Evolutionary conservation across 257 asterid species (phyloP).

Genomic region (Solanum sejunctum): DNA sequence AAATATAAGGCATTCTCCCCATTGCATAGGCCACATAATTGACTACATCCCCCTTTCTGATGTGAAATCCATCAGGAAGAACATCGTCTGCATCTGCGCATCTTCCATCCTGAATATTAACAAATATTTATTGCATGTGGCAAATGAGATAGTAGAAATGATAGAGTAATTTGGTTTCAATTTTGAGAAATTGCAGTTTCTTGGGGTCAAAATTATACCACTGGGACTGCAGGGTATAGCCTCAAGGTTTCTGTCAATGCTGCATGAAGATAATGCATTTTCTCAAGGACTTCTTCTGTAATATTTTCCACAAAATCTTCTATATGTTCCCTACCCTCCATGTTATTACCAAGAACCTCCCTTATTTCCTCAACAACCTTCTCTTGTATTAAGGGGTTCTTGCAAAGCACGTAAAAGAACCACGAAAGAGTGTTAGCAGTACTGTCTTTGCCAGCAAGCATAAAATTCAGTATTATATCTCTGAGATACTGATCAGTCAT

Average conservation of each 20-base stretch:
- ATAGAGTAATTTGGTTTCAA: neutral
- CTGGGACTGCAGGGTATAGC: constrained; percentile 52
- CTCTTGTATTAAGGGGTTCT: constrained; percentile 46
- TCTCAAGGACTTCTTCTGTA: constrained; percentile 32
- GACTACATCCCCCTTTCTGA: constrained; percentile 55
- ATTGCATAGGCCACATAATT: constrained; percentile 53
- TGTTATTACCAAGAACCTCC: neutral
- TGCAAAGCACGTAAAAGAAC: constrained; percentile 56
- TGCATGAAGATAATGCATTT: constrained; percentile 22
- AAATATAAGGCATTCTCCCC: constrained; percentile 59
- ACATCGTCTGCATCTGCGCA: constrained; percentile 54
- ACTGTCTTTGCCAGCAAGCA: constrained; percentile 66
- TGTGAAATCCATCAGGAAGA: constrained; percentile 58
- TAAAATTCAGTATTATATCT: constrained; percentile 58
- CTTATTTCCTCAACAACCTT: constrained; percentile 29
- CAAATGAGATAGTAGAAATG: neutral
- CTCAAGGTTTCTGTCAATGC: constrained; percentile 42
- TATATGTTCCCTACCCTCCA: constrained; percentile 1
- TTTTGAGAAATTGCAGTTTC: neutral
- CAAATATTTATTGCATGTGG: neutral
- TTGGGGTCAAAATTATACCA: constrained; percentile 13
- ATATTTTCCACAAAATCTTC: constrained; percentile 25
- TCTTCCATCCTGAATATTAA: constrained; percentile 43
- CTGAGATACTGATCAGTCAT: constrained; percentile 51
- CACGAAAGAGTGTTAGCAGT: constrained; percentile 71